Evolutionary conservation across 2,329 filamentous ascomycete genomes (phyloP).

Genomic region (Diaporthe australafricana): DNA sequence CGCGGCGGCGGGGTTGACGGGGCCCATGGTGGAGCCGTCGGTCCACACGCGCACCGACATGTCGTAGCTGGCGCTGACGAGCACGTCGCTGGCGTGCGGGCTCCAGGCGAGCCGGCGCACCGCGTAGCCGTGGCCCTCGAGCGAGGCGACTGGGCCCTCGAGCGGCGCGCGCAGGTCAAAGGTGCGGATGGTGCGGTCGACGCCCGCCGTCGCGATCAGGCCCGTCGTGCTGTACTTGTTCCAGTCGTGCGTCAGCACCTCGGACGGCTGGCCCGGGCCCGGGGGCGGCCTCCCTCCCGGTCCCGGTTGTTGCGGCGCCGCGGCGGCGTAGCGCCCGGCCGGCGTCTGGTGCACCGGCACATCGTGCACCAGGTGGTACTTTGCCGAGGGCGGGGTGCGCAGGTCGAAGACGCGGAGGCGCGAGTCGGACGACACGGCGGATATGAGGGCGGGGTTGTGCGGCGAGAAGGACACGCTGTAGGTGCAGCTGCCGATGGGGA

Average conservation of each 20-base stretch:
- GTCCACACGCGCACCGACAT: constrained; percentile 98
- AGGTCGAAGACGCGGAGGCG: constrained; percentile 93
- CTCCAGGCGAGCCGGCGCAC: constrained; percentile 90
- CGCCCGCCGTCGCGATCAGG: constrained; percentile 87
- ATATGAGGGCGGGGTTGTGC: constrained; percentile 86
- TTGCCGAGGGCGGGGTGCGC: constrained; percentile 84
- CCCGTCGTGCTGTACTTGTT: constrained; percentile 90
- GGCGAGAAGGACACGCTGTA: constrained; percentile 94
- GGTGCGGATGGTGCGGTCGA: constrained; percentile 86
- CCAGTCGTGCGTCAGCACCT: constrained; percentile 97
- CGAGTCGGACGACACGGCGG: constrained; percentile 89
- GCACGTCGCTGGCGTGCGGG: constrained; percentile 88
- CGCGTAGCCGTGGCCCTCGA: constrained; percentile 92
- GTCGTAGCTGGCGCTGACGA: constrained; percentile 93
- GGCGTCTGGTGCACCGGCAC: constrained; percentile 84
- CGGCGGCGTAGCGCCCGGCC: constrained; percentile 48
- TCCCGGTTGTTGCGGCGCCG: constrained; percentile 56
- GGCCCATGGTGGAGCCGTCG: constrained; percentile 66
- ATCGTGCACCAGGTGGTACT: constrained; percentile 85
- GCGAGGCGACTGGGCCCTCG: constrained; percentile 77
- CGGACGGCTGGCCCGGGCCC: constrained; percentile 70
- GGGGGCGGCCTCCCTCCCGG: constrained; percentile 37
- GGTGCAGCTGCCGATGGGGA: constrained; percentile 93
- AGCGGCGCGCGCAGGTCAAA: constrained; percentile 88
- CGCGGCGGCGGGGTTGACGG: neutral